A percentile compares a stretch with the other conserved stretches of the same genome.
These are phyloP conservation scores for Boehmeria nivea DNA, from an alignment of 306 rosid species.

Conservation along the genomic window DNA sequence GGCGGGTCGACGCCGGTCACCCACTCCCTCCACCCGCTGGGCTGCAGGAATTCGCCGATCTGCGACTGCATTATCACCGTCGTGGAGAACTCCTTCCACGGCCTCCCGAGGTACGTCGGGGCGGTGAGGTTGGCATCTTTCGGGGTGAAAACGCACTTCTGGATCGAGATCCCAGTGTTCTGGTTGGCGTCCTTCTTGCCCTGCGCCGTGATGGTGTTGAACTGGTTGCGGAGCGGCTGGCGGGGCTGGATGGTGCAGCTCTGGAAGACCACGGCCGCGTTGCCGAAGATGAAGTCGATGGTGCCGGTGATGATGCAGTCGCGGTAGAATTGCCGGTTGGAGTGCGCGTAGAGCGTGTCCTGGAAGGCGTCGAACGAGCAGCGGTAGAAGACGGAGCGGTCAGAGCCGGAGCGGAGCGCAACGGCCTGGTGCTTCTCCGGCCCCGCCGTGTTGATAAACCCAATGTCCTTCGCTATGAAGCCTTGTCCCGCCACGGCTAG, in stretches of 20 bases:
- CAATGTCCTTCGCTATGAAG: slow-evolving; percentile 74
- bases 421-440: slow-evolving; percentile 85
- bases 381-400: slow-evolving; percentile 50
- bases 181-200: slow-evolving; percentile 78
- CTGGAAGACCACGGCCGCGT: slow-evolving; percentile 75
- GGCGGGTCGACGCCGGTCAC: slow-evolving; percentile 46
- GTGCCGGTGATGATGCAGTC: slow-evolving; percentile 80
- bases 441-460: slow-evolving; percentile 72
- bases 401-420: slow-evolving; percentile 79
- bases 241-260: slow-evolving; percentile 61
- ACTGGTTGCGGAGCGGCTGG: slow-evolving; percentile 68
- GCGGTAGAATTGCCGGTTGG: slow-evolving; percentile 88
- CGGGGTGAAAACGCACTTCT: slow-evolving; percentile 43
- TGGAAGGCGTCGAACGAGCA: slow-evolving; percentile 77
- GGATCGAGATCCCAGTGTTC: slow-evolving; percentile 76
- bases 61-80: slow-evolving; percentile 59
- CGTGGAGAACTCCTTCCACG: slow-evolving; percentile 84
- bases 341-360: slow-evolving; percentile 84
- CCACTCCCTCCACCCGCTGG: slow-evolving; percentile 79
- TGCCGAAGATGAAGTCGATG: slow-evolving; percentile 91
- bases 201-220: slow-evolving; percentile 92
- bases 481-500: slow-evolving; percentile 80
- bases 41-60: slow-evolving; percentile 49
- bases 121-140: slow-evolving; percentile 34
- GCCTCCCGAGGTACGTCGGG: slow-evolving; percentile 75